Evolutionary conservation across 176 grass and related monocot species (phyloP), one percentile per base, ranked within the genome.

Genomic region (Ensete ventricosum): DNA sequence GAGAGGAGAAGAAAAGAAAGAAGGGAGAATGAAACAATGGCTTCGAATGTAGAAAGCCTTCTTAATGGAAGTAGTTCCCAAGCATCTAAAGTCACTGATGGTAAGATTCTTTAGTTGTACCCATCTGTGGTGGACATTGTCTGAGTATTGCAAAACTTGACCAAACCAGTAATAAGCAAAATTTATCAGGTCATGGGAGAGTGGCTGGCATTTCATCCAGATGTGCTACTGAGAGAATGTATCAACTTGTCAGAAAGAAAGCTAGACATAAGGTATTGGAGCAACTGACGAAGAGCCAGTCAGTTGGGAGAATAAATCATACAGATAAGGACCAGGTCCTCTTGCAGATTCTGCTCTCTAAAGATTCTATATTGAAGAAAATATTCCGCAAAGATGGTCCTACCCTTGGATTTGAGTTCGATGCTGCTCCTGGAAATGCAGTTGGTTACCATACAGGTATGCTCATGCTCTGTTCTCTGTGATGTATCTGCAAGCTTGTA

Each of bases 1-100:
- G 91, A 99, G 73, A 88, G 91, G 79, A 99, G 96, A 88, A 91
- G 96, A 73, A 99, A 95, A 85, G 84, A 94, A 55, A 94, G 83
- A 78, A 91, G 55, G 81, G 78, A 87, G 71, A 84, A 72, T 58
- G 82, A 87, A 78, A 55, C 69, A 57, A 17, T 57, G 53, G 75
- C 64, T 16, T 34, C 54, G 68, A 66, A 66, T 54, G 73, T 78
- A 69, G 78, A 79, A 69, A 81, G 58, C 54, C 76, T 68, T 55
- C 74, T 63, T 34, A 76, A 64, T 76, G 77, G 34, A 43, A 43
- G 53, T 75, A 82, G 10, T 69, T 68, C 9, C 11, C 67, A 81
- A 55, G 75, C 84, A 78, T 63, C 69, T 75, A 83, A 71, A 74
- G 72, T 62, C 69, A 70, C 64, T 23, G 3, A 52, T 11, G 17